These are phyloP conservation scores for Heimioporus sp. DNA, from an alignment of 768 basidiomycete genomes.

Conservation along the genomic window DNA sequence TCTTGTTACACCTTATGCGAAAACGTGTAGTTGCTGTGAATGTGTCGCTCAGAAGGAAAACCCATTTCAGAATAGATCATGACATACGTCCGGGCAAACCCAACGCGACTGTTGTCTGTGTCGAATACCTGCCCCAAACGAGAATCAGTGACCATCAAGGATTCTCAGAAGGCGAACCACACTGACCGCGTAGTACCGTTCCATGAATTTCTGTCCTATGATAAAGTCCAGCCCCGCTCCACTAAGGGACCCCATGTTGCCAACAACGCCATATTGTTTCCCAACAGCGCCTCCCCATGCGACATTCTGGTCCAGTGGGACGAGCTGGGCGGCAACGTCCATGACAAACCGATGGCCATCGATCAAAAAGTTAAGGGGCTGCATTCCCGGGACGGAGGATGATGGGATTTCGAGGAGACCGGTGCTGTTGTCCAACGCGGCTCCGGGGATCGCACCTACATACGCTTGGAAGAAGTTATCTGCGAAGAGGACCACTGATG, in stretches of 20 bases:
- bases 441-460: slow-evolving; percentile 14
- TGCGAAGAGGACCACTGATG: slow-evolving; percentile 16
- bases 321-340: slow-evolving; percentile 14
- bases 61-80: neutral
- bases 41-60: neutral
- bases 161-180: no score
- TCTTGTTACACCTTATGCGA: neutral
- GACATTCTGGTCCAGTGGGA: slow-evolving; percentile 8
- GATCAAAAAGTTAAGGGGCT: slow-evolving; percentile 12
- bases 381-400: slow-evolving; percentile 8
- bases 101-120: slow-evolving; percentile 8
- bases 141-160: neutral
- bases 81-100: slow-evolving; percentile 23
- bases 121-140: slow-evolving; percentile 11
- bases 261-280: slow-evolving; percentile 10
- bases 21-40: slow-evolving; percentile 20
- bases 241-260: neutral
- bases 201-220: slow-evolving; percentile 17
- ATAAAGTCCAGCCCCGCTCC: slow-evolving; percentile 9
- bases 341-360: neutral
- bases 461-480: slow-evolving; percentile 10
- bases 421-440: neutral
- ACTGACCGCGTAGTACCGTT: slow-evolving; percentile 15
- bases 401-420: slow-evolving; percentile 12
- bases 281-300: slow-evolving; percentile 3